Conservation (phyloP, 192 early-diverging fungal genomes). For the Coemansia sp. region DNA sequence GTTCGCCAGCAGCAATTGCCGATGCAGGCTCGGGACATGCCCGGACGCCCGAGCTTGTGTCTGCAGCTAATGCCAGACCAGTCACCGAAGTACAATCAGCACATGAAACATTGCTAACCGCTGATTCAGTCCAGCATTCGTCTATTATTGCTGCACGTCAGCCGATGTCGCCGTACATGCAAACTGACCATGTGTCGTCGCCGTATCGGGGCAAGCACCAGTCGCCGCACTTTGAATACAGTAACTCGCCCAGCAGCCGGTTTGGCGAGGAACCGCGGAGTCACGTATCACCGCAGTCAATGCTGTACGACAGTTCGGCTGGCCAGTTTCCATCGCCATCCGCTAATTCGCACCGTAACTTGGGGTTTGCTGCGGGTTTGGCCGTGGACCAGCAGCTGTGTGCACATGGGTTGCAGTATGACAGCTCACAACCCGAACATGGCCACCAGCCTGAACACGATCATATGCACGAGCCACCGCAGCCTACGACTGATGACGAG, state of each 20-base stretch:
- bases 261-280: background rate
- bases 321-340: background rate
- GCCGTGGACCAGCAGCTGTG: background rate
- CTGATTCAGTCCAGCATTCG: background rate
- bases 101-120: background rate
- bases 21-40: background rate
- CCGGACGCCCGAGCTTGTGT: constrained; percentile 4
- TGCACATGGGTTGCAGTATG: too few relatives aligned
- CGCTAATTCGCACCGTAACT: background rate
- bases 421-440: too few relatives aligned
- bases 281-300: background rate
- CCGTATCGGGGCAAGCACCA: background rate
- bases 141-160: background rate
- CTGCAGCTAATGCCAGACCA: background rate
- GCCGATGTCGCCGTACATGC: constrained; percentile 7
- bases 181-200: constrained; percentile 4
- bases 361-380: constrained; percentile 1
- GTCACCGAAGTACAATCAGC: background rate
- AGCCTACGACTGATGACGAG: constrained; percentile 14
- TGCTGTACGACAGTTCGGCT: background rate
- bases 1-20: background rate
- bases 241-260: constrained; percentile 5
- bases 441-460: background rate
- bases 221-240: constrained; percentile 9
- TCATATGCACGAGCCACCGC: constrained; percentile 16